Evolutionary conservation across 2,329 filamentous ascomycete genomes (phyloP).

Genomic region (Phaeosphaeria sp.): DNA sequence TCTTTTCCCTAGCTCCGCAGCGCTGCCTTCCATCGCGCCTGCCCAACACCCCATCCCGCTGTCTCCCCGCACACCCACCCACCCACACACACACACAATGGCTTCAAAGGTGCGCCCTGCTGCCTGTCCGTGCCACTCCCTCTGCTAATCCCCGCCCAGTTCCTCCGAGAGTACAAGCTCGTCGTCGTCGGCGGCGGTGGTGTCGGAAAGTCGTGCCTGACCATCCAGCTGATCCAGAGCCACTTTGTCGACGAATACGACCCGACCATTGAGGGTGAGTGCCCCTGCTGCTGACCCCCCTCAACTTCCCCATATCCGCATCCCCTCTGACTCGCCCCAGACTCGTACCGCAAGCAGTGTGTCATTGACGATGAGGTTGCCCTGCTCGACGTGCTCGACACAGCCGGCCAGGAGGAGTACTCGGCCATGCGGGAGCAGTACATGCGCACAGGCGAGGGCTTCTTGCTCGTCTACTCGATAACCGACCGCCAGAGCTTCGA

Average conservation of each 20-base stretch:
- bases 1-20: background rate
- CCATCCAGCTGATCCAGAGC: constrained; percentile 80
- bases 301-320: too few species aligned
- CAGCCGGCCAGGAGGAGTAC: constrained; percentile 98
- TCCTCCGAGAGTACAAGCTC: constrained; percentile 62
- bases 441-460: constrained; percentile 98
- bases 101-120: constrained; percentile 44
- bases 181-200: constrained; percentile 98
- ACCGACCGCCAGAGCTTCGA: constrained; percentile 97
- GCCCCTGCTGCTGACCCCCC: background rate
- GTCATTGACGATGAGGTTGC: constrained; percentile 98
- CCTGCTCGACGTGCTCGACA: constrained; percentile 96
- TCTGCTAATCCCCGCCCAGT: constrained; percentile 47
- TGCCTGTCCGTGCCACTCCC: constrained; percentile 4
- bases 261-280: constrained; percentile 94
- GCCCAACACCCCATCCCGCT: constrained; percentile 10
- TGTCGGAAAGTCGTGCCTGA: constrained; percentile 98
- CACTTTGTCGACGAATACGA: constrained; percentile 99
- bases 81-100: constrained; percentile 43
- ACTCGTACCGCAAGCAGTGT: constrained; percentile 99
- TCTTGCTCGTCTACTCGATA: constrained; percentile 97
- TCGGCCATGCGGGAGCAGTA: constrained; percentile 99
- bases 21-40: background rate
- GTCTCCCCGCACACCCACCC: constrained; percentile 24
- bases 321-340: too few species aligned